A percentile compares a stretch with the other conserved stretches of the same genome.
These are phyloP conservation scores for Zasmidium angulare DNA, from an alignment of 2,329 filamentous ascomycete genomes.

Conservation along the genomic window DNA sequence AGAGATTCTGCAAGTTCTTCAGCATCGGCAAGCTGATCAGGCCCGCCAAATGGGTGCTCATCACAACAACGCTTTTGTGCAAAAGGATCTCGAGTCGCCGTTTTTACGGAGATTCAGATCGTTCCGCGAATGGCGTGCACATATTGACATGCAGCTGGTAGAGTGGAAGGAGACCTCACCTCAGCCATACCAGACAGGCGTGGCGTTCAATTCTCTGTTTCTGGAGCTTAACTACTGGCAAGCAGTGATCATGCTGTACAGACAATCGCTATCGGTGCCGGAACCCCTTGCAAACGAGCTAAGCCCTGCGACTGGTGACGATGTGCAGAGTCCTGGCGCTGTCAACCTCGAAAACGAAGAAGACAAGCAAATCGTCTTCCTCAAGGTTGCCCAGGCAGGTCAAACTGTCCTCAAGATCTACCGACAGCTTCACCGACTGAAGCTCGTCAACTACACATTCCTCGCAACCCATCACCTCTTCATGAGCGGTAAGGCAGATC, in stretches of 20 bases:
- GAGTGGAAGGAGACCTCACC: slow-evolving; percentile 87
- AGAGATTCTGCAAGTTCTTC: slow-evolving; percentile 89
- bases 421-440: slow-evolving; percentile 80
- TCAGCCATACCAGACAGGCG: slow-evolving; percentile 74
- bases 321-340: slow-evolving; percentile 55
- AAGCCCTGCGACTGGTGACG: slow-evolving; percentile 53
- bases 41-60: slow-evolving; percentile 67
- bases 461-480: slow-evolving; percentile 94
- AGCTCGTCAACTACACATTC: slow-evolving; percentile 94
- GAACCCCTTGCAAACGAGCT: slow-evolving; percentile 80
- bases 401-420: slow-evolving; percentile 91
- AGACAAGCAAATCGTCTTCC: slow-evolving; percentile 87
- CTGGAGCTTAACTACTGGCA: slow-evolving; percentile 97
- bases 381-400: slow-evolving; percentile 92
- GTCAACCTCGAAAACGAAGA: slow-evolving; percentile 65
- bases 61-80: slow-evolving; percentile 69
- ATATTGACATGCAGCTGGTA: slow-evolving; percentile 78
- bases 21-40: slow-evolving; percentile 84
- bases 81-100: slow-evolving; percentile 75
- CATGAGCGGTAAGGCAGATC: slow-evolving; percentile 72
- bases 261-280: slow-evolving; percentile 78
- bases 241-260: slow-evolving; percentile 90
- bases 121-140: slow-evolving; percentile 82
- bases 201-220: slow-evolving; percentile 86
- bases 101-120: slow-evolving; percentile 82